A percentile compares a stretch with the other conserved stretches of the same genome.
Conservation (phyloP, 2,329 filamentous ascomycete species). For the Colletotrichum eremochloae region DNA sequence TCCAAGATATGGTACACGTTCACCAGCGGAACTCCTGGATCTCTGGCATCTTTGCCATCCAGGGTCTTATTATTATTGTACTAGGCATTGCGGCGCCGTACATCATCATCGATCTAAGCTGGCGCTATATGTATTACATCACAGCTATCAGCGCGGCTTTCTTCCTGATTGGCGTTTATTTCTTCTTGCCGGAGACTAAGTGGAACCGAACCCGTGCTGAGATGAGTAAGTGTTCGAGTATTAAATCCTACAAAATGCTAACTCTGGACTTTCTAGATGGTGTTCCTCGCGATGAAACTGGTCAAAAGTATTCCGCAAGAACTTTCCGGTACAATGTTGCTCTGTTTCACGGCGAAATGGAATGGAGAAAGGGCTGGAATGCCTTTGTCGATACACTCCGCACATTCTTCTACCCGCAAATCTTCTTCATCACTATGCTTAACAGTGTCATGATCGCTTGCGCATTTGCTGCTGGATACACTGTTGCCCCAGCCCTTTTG, state of each 20-base stretch:
- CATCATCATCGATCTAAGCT: conserved; percentile 49
- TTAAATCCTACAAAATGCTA: neutral
- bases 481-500: conserved; percentile 31
- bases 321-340: conserved; percentile 50
- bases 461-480: conserved; percentile 48
- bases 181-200: conserved; percentile 53
- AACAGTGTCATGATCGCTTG: conserved; percentile 50
- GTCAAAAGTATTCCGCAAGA: conserved; percentile 39
- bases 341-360: conserved; percentile 48
- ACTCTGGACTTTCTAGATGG: conserved; percentile 39
- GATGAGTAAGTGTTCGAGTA: conserved; percentile 42
- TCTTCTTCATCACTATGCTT: conserved; percentile 50
- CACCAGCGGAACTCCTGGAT: conserved; percentile 53
- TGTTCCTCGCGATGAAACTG: conserved; percentile 41
- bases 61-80: conserved; percentile 49
- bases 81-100: conserved; percentile 49
- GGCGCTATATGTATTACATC: conserved; percentile 53
- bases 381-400: conserved; percentile 49
- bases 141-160: conserved; percentile 47
- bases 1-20: conserved; percentile 55
- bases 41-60: conserved; percentile 48
- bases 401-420: conserved; percentile 51
- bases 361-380: conserved; percentile 45
- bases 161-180: conserved; percentile 48
- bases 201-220: conserved; percentile 49